phyloP scores from a whole-genome alignment of 306 rosid genomes.

The Inga leiocalycina region DNA sequence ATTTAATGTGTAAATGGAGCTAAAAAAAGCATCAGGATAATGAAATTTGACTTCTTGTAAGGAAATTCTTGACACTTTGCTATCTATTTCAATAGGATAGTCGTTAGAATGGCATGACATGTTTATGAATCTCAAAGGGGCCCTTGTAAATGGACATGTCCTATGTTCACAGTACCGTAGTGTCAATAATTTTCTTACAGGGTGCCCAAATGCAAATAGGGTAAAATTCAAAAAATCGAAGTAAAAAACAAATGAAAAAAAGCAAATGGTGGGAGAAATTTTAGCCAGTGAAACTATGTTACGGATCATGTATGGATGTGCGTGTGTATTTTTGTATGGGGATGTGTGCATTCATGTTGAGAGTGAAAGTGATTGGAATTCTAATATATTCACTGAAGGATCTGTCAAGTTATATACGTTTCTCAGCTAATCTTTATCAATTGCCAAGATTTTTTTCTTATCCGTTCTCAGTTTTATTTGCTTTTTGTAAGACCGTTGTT shows the following conservation, averaged over 20 bases:
- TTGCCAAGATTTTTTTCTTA: conserved; percentile 3
- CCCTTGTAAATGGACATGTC: not conserved
- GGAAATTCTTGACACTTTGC: not conserved
- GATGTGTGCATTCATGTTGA: not conserved
- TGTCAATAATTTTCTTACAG: not conserved
- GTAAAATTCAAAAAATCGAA: not conserved
- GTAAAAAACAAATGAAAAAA: not conserved
- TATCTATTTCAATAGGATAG: not conserved
- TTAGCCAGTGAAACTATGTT: not conserved
- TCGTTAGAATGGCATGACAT: not conserved
- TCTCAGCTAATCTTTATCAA: not conserved
- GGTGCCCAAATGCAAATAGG: not conserved
- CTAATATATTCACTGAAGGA: not conserved
- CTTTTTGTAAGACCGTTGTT: not conserved
- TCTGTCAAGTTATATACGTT: not conserved
- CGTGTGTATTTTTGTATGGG: not conserved
- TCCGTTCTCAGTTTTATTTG: not conserved
- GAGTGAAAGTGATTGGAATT: not conserved
- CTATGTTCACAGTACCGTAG: not conserved
- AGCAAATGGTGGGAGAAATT: not conserved
- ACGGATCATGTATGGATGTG: not conserved
- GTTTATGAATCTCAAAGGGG: not conserved
- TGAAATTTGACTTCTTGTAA: not conserved
- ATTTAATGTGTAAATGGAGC: not conserved
- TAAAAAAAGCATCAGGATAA: not conserved